Evolutionary conservation across 257 asterid species (phyloP), one percentile per base, ranked within the genome.

Genomic region (Rubia yunnanensis): DNA sequence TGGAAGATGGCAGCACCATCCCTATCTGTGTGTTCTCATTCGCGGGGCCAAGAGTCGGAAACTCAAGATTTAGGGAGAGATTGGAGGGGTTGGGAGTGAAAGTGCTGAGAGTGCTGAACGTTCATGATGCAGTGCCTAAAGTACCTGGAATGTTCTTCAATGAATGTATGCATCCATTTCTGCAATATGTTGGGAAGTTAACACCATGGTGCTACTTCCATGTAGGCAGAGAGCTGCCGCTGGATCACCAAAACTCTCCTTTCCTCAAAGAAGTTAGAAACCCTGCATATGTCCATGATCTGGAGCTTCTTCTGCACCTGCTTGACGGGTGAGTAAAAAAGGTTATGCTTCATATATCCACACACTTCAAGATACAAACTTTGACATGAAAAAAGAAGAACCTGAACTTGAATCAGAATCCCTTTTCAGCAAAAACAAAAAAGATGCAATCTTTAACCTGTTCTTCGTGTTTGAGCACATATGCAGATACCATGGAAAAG

Each of bases 251-350:
- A 38, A 72, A 46, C 1, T 80, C 84, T 9, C 77, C 84, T 1
- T 80, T 69, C 28, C 70, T 69, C 55, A 80, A 63, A 72, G 56
- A 39, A 50, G 2, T 46, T 41, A 23, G 63, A 57, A 80, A 79
- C 66, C 55, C 56, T 9, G 70, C 18, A 22, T 63, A 64, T n/a
- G 53, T 77, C 18, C 82, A 74, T 56, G 66, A 83, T 57, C 17
- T 80, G 74, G 90, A 84, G 71, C 82, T 74, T 49, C 77, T 73
- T 27, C 71, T 84, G 24, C 90, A 84, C 67, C 66, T 84, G 64
- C 76, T 84, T 34, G 86, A 84, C 31, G 85, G 86, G 89, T 83
- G 39, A 68, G 85, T 77, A 50, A 53, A 65, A 1, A n/a, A n/a
- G n/a, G n/a, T n/a, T 63, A 1, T 30, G 17, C 30, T 1, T 39